These are phyloP conservation scores for Cicer pinnatifidum DNA, from an alignment of 306 rosid genomes.

Conservation along the genomic window DNA sequence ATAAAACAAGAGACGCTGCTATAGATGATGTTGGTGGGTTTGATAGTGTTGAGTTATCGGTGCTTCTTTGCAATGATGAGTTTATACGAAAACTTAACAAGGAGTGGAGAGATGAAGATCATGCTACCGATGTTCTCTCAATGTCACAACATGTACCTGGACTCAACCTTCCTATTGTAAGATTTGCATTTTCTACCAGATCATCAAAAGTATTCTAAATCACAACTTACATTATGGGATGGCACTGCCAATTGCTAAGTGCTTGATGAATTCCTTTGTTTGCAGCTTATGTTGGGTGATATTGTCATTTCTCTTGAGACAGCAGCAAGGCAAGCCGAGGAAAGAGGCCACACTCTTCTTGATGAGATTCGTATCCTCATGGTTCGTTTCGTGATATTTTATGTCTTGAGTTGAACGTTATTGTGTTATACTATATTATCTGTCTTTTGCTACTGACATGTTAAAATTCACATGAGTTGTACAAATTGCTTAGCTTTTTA, in stretches of 20 bases:
- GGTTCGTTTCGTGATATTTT: slow-evolving; percentile 59
- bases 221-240: slow-evolving; percentile 6
- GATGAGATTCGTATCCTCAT: slow-evolving; percentile 86
- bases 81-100: slow-evolving; percentile 80
- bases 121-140: slow-evolving; percentile 82
- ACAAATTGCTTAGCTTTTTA: slow-evolving; percentile 26
- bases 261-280: slow-evolving; percentile 42
- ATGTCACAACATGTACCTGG: slow-evolving; percentile 81
- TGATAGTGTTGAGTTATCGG: slow-evolving; percentile 73
- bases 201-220: slow-evolving; percentile 24
- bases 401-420: slow-evolving; percentile 28
- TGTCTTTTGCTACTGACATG: slow-evolving; percentile 17
- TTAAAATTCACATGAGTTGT: slow-evolving; percentile 24
- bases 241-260: slow-evolving; percentile 23
- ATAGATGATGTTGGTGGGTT: slow-evolving; percentile 73
- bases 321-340: slow-evolving; percentile 88
- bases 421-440: slow-evolving; percentile 18
- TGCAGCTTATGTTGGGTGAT: slow-evolving; percentile 92
- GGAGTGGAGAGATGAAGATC: slow-evolving; percentile 96
- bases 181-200: slow-evolving; percentile 43
- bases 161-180: slow-evolving; percentile 78
- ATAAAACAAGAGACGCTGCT: slow-evolving; percentile 70
- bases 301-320: slow-evolving; percentile 88
- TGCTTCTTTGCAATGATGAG: slow-evolving; percentile 80
- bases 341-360: slow-evolving; percentile 84